Conservation (phyloP, 1,284 basidiomycete species). For the Cryptococcus maquisensis region DNA sequence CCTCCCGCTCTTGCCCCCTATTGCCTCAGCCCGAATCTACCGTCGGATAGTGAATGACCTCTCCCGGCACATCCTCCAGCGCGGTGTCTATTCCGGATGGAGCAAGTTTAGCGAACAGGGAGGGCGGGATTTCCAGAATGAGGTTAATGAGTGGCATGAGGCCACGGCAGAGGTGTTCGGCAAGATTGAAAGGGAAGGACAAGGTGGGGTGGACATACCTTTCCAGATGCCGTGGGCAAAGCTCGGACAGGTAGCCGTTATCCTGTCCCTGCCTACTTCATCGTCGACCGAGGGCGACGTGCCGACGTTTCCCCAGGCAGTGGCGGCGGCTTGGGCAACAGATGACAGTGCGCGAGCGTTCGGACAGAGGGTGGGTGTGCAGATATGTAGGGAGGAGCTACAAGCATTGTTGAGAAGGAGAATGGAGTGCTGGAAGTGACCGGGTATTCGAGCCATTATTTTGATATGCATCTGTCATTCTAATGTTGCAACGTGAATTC, state of each 20-base stretch:
- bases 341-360: slow-evolving; percentile 63
- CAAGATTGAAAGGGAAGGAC: slow-evolving; percentile 21
- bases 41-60: slow-evolving; percentile 63
- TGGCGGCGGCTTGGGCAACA: slow-evolving; percentile 68
- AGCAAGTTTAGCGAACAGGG: slow-evolving; percentile 56
- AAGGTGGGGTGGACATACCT: slow-evolving; percentile 52
- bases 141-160: slow-evolving; percentile 73
- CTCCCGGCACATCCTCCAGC: slow-evolving; percentile 69
- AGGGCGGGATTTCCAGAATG: slow-evolving; percentile 58
- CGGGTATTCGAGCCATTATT: background rate
- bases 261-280: slow-evolving; percentile 55
- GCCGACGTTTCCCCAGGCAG: slow-evolving; percentile 75
- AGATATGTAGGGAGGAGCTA: slow-evolving; percentile 26
- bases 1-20: slow-evolving; percentile 57
- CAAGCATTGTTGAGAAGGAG: slow-evolving; percentile 41
- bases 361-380: slow-evolving; percentile 51
- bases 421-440: slow-evolving; percentile 40
- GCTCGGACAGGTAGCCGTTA: slow-evolving; percentile 61
- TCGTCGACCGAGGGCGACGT: slow-evolving; percentile 37
- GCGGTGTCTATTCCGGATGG: slow-evolving; percentile 73
- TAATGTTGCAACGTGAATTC: background rate
- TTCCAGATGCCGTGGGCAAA: slow-evolving; percentile 60
- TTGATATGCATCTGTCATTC: background rate
- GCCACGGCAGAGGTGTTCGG: slow-evolving; percentile 60
- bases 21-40: slow-evolving; percentile 60